Base-by-base conservation (phyloP, 2,329 filamentous ascomycete species). In the Colletotrichum magnum region DNA sequence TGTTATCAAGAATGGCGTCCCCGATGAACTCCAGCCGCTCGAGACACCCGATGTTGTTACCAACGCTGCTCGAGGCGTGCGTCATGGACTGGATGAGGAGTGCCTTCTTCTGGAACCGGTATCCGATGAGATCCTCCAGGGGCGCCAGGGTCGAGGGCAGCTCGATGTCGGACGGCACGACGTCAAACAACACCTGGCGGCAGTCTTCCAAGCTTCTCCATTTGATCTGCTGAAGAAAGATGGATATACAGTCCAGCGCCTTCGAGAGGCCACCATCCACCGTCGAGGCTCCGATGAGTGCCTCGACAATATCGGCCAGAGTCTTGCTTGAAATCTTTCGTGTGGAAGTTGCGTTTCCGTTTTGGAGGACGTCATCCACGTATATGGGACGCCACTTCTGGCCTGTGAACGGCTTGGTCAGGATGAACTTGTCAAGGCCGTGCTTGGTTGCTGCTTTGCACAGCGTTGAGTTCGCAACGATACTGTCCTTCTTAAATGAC, bases 11-110 rank as follows among this genome's bases (percentile, higher is more conserved):
- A 2, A 98, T 84, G 0, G 94, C 89, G 74, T 98, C 95, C 1
- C 95, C 95, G 0, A 98, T 82, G 74, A 96, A 97, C 76, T 98
- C 95, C 1, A 98, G 86, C 0, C 94, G 88, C 73, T 98, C 93
- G 13, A 89, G 86, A 24, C 80, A 84, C 2, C 83, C 83, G 5
- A 86, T 82, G 16, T 81, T 79, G 36, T 83, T 83, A 58, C 84
- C 86, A 5, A 77, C 65, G 51, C 77, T 79, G 73, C 77, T 84
- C 0, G 93, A 95, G 0, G 89, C 83, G 75, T 98, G 95, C 0
- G 94, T 97, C 58, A 95, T 84, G 2, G 95, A 93, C 80, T 98
- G 93, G 0, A 92, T 75, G 1, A 98, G 85, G 0, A 97, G 82
- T 0, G 85, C 76, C 71, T 90, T 89, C 73, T 93, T 90, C 1